Conservation (phyloP, 179 eudicot species). For the Spergularia azorica region DNA sequence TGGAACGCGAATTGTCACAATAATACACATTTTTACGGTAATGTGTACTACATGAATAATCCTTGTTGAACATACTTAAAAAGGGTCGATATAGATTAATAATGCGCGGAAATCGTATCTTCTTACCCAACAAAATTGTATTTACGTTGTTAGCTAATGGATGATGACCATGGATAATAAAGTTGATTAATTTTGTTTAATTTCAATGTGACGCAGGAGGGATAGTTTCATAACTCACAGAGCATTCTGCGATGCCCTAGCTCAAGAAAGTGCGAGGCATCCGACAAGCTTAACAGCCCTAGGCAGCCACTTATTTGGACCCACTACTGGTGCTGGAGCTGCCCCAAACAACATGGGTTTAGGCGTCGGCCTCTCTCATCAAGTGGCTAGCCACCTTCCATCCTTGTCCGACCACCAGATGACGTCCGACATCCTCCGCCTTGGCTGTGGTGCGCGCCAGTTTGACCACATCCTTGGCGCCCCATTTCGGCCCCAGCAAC, state of each 20-base stretch:
- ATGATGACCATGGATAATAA: neutral
- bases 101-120: no score
- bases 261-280: conserved; percentile 70
- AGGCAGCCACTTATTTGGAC: conserved; percentile 50
- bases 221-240: conserved; percentile 84
- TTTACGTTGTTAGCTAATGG: no score
- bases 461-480: conserved; percentile 36
- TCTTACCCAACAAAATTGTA: no score
- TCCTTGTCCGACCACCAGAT: conserved; percentile 36
- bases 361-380: conserved; percentile 48
- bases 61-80: no score
- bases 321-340: neutral
- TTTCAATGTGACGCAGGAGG: conserved; percentile 37
- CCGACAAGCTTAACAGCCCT: conserved; percentile 43
- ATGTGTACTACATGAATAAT: no score
- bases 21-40: no score
- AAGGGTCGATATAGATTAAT: no score
- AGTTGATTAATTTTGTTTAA: neutral
- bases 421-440: conserved; percentile 41
- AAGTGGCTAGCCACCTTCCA: conserved; percentile 27
- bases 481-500: conserved; percentile 29
- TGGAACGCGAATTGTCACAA: no score
- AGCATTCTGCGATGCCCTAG: conserved; percentile 82
- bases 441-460: conserved; percentile 36
- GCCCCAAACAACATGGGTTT: conserved; percentile 33